Percentiles rank a stretch among this genome's conserved stretches.
Conservation (phyloP, 257 asterid genomes). For the Solanum dulcamara region DNA sequence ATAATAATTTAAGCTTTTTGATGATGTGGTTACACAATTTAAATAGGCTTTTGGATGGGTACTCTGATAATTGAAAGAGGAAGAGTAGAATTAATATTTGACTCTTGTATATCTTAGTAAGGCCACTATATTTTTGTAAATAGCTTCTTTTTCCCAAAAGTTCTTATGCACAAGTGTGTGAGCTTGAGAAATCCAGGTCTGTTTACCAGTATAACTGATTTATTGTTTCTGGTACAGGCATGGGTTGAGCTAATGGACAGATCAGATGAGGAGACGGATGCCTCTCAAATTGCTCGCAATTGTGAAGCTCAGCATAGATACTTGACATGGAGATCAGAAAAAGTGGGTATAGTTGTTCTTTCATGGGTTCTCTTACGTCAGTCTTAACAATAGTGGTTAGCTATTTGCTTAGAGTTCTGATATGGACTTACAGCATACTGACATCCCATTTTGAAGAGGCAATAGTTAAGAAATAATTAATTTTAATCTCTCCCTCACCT, state of each 20-base stretch:
- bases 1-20: background rate
- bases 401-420: background rate
- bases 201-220: conserved; percentile 3
- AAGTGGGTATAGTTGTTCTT: conserved; percentile 26
- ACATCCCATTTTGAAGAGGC: background rate
- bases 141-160: background rate
- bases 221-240: conserved; percentile 27
- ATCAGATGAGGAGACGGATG: conserved; percentile 36
- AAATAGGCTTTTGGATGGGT: background rate
- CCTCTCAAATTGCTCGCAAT: conserved; percentile 31
- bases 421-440: background rate
- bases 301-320: conserved; percentile 67
- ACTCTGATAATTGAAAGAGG: background rate
- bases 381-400: background rate
- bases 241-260: conserved; percentile 66
- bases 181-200: background rate
- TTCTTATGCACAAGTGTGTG: background rate
- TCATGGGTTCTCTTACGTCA: background rate
- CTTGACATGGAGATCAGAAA: conserved; percentile 87
- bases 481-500: background rate
- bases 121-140: background rate
- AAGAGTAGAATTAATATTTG: background rate
- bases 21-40: background rate
- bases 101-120: background rate
- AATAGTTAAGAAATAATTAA: background rate